A percentile compares a stretch with the other conserved stretches of the same genome.
Conservation (phyloP, 2,329 filamentous ascomycete genomes). For the Hirsutella minnesotensis region DNA sequence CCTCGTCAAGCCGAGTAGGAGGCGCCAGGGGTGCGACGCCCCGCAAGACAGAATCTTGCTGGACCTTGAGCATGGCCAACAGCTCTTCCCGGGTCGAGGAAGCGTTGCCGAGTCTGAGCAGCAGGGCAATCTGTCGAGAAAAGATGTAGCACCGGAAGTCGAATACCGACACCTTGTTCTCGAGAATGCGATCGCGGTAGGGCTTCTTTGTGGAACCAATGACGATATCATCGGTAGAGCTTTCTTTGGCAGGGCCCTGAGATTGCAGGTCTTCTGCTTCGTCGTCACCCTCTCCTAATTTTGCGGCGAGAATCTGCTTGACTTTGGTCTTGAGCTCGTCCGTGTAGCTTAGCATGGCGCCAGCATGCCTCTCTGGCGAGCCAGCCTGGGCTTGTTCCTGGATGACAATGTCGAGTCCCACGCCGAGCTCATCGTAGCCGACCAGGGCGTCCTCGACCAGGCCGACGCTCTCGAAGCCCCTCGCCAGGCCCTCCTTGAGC, state of each 20-base stretch:
- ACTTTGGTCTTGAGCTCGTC: slow-evolving; percentile 57
- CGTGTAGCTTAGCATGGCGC: slow-evolving; percentile 60
- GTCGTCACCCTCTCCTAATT: slow-evolving; percentile 18
- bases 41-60: slow-evolving; percentile 45
- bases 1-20: slow-evolving; percentile 39
- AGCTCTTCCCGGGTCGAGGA: slow-evolving; percentile 51
- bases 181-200: slow-evolving; percentile 83
- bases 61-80: slow-evolving; percentile 48
- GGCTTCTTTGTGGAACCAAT: slow-evolving; percentile 59
- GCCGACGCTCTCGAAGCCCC: slow-evolving; percentile 92
- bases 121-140: slow-evolving; percentile 69
- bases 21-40: slow-evolving; percentile 42
- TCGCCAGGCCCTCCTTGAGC: slow-evolving; percentile 84
- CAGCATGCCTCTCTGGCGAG: slow-evolving; percentile 53
- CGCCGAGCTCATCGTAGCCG: slow-evolving; percentile 86
- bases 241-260: slow-evolving; percentile 23
- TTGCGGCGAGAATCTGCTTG: slow-evolving; percentile 34
- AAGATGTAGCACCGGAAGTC: slow-evolving; percentile 95
- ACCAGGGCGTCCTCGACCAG: slow-evolving; percentile 90
- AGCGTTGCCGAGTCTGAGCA: slow-evolving; percentile 73
- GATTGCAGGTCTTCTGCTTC: slow-evolving; percentile 40
- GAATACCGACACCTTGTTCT: slow-evolving; percentile 90
- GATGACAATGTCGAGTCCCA: slow-evolving; percentile 74
- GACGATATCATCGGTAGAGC: slow-evolving; percentile 41
- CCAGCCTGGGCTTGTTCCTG: slow-evolving; percentile 55